Conservation (phyloP, 169 alveolate genomes). For the Plasmodium gonderi region DNA sequence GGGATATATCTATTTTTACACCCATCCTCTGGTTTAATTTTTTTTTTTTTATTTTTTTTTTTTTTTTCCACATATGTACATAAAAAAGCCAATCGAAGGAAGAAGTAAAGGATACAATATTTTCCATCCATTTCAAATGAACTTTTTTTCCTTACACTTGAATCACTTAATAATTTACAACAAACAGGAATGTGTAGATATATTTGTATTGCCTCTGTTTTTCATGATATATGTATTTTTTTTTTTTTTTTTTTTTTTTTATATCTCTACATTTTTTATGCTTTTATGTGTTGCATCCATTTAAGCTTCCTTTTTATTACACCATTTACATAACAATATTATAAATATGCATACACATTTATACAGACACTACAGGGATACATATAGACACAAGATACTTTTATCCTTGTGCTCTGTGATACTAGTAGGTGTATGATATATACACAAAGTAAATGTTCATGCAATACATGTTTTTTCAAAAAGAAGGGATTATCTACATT, state of each 20-base stretch:
- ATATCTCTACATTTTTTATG: not conserved
- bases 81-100: not conserved
- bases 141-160: not conserved
- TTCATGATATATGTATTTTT: not conserved
- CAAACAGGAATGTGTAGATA: not conserved
- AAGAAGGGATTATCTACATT: not conserved
- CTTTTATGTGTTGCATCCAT: not conserved
- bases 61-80: not conserved
- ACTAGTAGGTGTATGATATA: not conserved
- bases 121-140: not conserved
- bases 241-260: not conserved
- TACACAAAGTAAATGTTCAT: not conserved
- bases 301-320: not conserved
- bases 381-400: not conserved
- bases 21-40: not conserved
- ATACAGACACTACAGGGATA: no score
- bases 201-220: not conserved
- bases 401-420: not conserved
- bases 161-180: not conserved
- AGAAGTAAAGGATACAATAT: not conserved
- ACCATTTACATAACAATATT: not conserved
- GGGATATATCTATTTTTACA: not conserved
- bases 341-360: not conserved
- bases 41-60: no score
- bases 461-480: not conserved